Percentiles rank a stretch among this genome's conserved stretches.
These are phyloP conservation scores for Globisporangium barbulae DNA, from an alignment of 352 stramenopile genomes.

Conservation along the genomic window DNA sequence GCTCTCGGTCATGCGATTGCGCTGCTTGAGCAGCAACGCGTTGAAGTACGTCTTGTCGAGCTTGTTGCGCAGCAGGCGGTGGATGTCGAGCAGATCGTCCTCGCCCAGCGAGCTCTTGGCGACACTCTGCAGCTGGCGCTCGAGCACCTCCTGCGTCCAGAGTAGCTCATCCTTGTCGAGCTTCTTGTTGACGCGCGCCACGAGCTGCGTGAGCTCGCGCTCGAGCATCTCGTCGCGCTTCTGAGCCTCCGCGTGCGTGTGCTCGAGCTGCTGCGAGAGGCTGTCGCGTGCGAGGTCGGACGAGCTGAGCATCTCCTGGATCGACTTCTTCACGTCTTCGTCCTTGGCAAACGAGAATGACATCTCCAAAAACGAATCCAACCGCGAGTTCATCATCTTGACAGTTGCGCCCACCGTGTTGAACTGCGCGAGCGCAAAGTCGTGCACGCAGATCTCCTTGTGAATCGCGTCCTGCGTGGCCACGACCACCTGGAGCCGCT, in stretches of 20 bases:
- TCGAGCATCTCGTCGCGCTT: constrained; percentile 54
- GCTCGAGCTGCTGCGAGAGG: constrained; percentile 47
- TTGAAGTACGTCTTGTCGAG: constrained; percentile 62
- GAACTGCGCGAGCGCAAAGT: constrained; percentile 48
- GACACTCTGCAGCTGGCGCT: constrained; percentile 61
- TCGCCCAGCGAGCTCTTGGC: constrained; percentile 63
- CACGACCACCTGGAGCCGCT: constrained; percentile 32
- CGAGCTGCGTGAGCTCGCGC: constrained; percentile 56
- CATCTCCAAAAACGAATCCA: constrained; percentile 65
- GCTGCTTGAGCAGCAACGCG: constrained; percentile 44
- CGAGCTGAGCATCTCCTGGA: constrained; percentile 54
- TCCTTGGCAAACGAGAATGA: constrained; percentile 69
- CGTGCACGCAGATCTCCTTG: constrained; percentile 35
- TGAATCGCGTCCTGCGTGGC: constrained; percentile 27
- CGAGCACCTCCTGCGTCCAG: constrained; percentile 70
- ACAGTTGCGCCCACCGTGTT: constrained; percentile 47
- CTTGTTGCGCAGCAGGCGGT: constrained; percentile 50
- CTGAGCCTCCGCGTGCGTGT: constrained; percentile 34
- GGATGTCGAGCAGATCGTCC: constrained; percentile 57
- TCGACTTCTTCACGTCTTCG: constrained; percentile 68
- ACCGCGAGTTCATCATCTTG: constrained; percentile 56
- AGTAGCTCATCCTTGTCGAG: constrained; percentile 74
- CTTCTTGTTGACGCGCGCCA: constrained; percentile 66
- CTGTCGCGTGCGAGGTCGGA: constrained; percentile 41
- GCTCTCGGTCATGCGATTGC: constrained; percentile 23